Percentiles rank a stretch among this genome's conserved stretches.
phyloP scores from a whole-genome alignment of 371 early-diverging fungal genomes.

The Capillidium rhysosporum region DNA sequence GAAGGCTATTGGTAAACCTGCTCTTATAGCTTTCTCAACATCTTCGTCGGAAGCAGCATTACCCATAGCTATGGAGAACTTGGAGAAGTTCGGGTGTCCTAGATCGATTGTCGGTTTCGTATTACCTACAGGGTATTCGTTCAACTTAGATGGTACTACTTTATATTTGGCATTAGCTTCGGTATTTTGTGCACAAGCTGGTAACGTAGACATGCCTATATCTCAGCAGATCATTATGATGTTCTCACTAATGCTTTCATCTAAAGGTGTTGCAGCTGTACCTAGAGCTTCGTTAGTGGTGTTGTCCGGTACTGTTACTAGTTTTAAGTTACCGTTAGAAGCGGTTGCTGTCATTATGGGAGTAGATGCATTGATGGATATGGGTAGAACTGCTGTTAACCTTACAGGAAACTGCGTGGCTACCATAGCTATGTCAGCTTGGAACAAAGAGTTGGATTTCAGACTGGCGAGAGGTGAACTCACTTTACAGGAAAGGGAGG shows the following conservation, averaged over 20 bases:
- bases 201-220: constrained; percentile 26
- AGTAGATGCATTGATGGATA: constrained; percentile 60
- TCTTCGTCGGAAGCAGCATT: constrained; percentile 69
- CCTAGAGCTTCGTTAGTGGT: constrained; percentile 52
- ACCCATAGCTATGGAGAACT: constrained; percentile 46
- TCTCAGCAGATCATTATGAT: constrained; percentile 44
- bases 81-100: constrained; percentile 49
- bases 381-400: constrained; percentile 54
- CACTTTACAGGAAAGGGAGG: too few species aligned
- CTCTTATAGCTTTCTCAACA: constrained; percentile 58
- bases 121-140: constrained; percentile 60
- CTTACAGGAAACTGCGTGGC: constrained; percentile 55
- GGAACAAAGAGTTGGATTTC: constrained; percentile 38
- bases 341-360: constrained; percentile 38
- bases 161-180: constrained; percentile 45
- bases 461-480: not conserved
- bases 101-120: constrained; percentile 47
- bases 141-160: constrained; percentile 67
- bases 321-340: constrained; percentile 31
- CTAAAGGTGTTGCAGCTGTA: constrained; percentile 67
- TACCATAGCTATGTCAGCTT: constrained; percentile 42
- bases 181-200: constrained; percentile 45
- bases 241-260: constrained; percentile 46
- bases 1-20: constrained; percentile 31
- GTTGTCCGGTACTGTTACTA: constrained; percentile 24